Percentiles rank a stretch among this genome's conserved stretches.
phyloP scores from a whole-genome alignment of 371 early-diverging fungal species.

The Saksenaea vasiformis region DNA sequence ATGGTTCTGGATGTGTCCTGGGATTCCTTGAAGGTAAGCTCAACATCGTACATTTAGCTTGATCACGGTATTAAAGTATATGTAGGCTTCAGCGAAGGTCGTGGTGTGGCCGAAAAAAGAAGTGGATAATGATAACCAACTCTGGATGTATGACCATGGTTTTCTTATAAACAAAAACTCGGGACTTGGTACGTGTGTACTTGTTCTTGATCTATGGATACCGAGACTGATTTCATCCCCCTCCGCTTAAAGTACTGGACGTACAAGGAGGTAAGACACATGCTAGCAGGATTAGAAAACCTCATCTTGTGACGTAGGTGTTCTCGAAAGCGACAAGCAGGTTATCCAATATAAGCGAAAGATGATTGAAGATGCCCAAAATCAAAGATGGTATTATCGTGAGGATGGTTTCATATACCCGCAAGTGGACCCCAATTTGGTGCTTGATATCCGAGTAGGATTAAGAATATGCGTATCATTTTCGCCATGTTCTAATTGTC shows the following conservation, averaged over 20 bases:
- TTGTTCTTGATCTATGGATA: constrained; percentile 23
- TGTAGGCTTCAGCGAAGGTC: constrained; percentile 41
- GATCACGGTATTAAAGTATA: neutral
- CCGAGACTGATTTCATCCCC: constrained; percentile 18
- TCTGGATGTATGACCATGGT: constrained; percentile 36
- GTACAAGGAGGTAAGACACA: constrained; percentile 38
- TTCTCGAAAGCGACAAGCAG: constrained; percentile 42
- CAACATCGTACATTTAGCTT: neutral
- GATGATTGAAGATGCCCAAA: constrained; percentile 46
- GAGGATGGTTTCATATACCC: constrained; percentile 55
- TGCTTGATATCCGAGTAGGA: constrained; percentile 47
- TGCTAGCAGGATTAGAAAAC: neutral
- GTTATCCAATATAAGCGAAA: constrained; percentile 52
- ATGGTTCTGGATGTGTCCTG: constrained; percentile 48
- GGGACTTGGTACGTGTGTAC: constrained; percentile 36
- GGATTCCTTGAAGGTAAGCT: constrained; percentile 47
- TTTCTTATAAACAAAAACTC: constrained; percentile 34
- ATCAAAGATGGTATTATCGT: constrained; percentile 53
- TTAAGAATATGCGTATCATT: neutral
- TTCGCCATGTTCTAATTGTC: neutral
- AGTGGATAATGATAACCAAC: constrained; percentile 31
- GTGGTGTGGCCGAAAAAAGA: constrained; percentile 43
- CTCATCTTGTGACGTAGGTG: constrained; percentile 15
- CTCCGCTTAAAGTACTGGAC: constrained; percentile 33
- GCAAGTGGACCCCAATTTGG: constrained; percentile 44